phyloP scores from a whole-genome alignment of 176 grass and related monocot genomes.

The Cocos nucifera region DNA sequence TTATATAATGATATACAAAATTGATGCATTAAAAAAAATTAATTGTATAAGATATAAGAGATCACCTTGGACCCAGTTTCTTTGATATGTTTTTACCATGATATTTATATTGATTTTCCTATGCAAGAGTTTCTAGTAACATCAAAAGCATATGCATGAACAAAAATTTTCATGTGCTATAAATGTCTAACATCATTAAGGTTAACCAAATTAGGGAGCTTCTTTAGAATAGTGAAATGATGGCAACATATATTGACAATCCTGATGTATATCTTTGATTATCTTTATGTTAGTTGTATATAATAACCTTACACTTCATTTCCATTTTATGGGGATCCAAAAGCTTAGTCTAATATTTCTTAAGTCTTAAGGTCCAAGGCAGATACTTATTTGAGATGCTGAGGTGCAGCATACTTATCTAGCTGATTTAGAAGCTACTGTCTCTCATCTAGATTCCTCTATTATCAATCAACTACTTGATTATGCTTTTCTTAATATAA shows the following conservation, averaged over 20 bases:
- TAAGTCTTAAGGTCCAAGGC: slow-evolving; percentile 5
- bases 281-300: too few relatives aligned
- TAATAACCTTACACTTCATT: too few relatives aligned
- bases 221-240: slow-evolving; percentile 83
- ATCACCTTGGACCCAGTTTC: too few relatives aligned
- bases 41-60: too few relatives aligned
- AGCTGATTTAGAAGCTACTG: slow-evolving; percentile 58
- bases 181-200: slow-evolving; percentile 23
- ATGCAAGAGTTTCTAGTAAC: too few relatives aligned
- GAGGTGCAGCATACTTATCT: slow-evolving; percentile 68
- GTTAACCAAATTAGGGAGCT: slow-evolving; percentile 95
- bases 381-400: slow-evolving; percentile 95
- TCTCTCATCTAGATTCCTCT: slow-evolving; percentile 71
- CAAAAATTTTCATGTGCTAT: too few relatives aligned
- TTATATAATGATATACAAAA: too few relatives aligned
- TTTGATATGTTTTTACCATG: not conserved
- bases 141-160: too few relatives aligned
- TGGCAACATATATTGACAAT: slow-evolving; percentile 86
- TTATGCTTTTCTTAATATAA: slow-evolving; percentile 1
- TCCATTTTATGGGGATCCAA: too few relatives aligned
- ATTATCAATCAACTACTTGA: not conserved
- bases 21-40: too few relatives aligned
- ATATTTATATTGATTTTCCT: not conserved
- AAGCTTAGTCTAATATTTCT: too few relatives aligned
- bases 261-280: slow-evolving; percentile 45